Evolutionary conservation across 257 asterid species (phyloP).

Genomic region (Ballota nigra): DNA sequence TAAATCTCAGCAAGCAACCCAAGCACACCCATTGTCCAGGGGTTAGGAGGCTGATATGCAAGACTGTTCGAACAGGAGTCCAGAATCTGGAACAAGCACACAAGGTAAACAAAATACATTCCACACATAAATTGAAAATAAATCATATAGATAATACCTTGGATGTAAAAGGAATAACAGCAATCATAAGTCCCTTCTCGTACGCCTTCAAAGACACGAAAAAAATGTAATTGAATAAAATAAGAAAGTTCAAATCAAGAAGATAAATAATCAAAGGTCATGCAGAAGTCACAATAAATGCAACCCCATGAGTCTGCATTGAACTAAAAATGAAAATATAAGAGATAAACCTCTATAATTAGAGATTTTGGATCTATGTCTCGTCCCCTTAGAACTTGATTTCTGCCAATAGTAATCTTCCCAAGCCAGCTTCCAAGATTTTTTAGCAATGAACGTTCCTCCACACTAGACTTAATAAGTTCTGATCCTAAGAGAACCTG

Average conservation of each 20-base stretch:
- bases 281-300: neutral
- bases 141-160: no score
- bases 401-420: slow-evolving; percentile 92
- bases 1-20: slow-evolving; percentile 91
- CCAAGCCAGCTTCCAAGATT: slow-evolving; percentile 99
- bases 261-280: neutral
- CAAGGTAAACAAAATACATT: slow-evolving; percentile 8
- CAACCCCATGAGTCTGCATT: neutral
- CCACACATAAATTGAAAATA: neutral
- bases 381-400: slow-evolving; percentile 84
- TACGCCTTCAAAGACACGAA: slow-evolving; percentile 65
- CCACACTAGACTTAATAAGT: slow-evolving; percentile 89
- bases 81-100: slow-evolving; percentile 52
- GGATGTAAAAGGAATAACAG: slow-evolving; percentile 94
- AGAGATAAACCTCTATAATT: slow-evolving; percentile 64
- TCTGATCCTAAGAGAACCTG: slow-evolving; percentile 99
- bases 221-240: slow-evolving; percentile 5
- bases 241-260: slow-evolving; percentile 4
- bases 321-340: slow-evolving; percentile 14
- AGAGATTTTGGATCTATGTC: slow-evolving; percentile 93
- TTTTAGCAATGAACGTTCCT: slow-evolving; percentile 94
- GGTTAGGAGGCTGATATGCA: slow-evolving; percentile 98
- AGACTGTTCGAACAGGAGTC: slow-evolving; percentile 92
- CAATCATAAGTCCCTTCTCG: slow-evolving; percentile 95
- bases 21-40: slow-evolving; percentile 99